A percentile compares a stretch with the other conserved stretches of the same genome.
These are phyloP conservation scores for Gamsiella multidivaricata DNA, from an alignment of 192 early-diverging fungal species.

Conservation along the genomic window DNA sequence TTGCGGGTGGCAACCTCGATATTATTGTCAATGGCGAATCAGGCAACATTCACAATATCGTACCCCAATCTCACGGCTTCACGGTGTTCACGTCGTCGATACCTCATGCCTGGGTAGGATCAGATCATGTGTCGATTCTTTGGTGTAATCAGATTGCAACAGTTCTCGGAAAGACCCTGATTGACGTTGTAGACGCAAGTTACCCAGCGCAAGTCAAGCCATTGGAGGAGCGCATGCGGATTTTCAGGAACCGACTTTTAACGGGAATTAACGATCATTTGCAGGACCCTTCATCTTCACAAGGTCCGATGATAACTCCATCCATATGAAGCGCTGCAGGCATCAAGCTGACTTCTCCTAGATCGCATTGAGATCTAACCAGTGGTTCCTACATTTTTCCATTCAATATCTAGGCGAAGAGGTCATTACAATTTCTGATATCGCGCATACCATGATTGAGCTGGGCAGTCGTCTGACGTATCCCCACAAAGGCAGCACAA, in stretches of 20 bases:
- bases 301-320: too few relatives aligned
- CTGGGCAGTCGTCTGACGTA: conserved; percentile 5
- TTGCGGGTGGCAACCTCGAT: conserved; percentile 92
- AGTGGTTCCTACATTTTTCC: neutral
- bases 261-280: conserved; percentile 61
- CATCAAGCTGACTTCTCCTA: neutral
- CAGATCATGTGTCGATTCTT: conserved; percentile 88
- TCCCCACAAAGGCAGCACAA: conserved; percentile 9
- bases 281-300: neutral
- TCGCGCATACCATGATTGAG: conserved; percentile 24
- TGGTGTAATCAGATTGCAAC: conserved; percentile 93
- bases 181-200: conserved; percentile 73
- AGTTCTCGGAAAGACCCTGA: conserved; percentile 68
- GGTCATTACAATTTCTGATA: conserved; percentile 5
- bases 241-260: conserved; percentile 70
- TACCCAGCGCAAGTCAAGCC: conserved; percentile 71
- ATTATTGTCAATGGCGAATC: conserved; percentile 85
- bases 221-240: conserved; percentile 69
- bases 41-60: conserved; percentile 72
- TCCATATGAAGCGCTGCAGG: too few relatives aligned
- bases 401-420: conserved; percentile 9
- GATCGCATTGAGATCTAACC: neutral
- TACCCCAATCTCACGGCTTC: conserved; percentile 76
- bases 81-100: conserved; percentile 83
- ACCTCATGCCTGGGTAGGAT: conserved; percentile 88